phyloP scores from a whole-genome alignment of 345 rosid species.

The Angophora floribunda region DNA sequence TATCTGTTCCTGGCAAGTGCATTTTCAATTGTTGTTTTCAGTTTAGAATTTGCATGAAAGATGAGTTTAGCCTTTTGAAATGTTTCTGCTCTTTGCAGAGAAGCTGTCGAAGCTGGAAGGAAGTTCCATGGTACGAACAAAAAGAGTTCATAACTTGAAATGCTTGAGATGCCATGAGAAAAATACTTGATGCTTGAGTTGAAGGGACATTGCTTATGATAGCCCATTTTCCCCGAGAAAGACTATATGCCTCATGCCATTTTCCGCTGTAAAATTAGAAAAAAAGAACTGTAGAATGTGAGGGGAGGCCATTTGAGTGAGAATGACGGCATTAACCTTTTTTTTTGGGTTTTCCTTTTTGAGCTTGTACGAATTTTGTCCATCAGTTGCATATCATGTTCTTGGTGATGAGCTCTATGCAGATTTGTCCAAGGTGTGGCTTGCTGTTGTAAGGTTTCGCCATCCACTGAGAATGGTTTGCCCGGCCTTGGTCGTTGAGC shows the following conservation, averaged over 20 bases:
- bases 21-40: neutral
- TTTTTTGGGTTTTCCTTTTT: neutral
- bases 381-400: neutral
- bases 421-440: neutral
- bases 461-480: neutral
- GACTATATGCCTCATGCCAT: neutral
- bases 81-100: conserved; percentile 25
- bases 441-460: neutral
- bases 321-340: neutral
- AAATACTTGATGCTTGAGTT: neutral
- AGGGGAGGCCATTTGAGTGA: neutral
- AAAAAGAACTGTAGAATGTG: neutral
- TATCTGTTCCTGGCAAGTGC: neutral
- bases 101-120: conserved; percentile 76
- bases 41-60: neutral
- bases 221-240: neutral
- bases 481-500: neutral
- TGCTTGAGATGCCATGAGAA: neutral
- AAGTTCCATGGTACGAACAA: conserved; percentile 45
- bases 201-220: neutral
- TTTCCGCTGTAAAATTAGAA: neutral
- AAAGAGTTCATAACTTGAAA: conserved; percentile 13
- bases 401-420: neutral
- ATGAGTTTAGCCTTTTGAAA: neutral
- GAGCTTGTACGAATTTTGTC: neutral